phyloP scores from a whole-genome alignment of 2,329 filamentous ascomycete species.

The Talaromyces verruculosus region DNA sequence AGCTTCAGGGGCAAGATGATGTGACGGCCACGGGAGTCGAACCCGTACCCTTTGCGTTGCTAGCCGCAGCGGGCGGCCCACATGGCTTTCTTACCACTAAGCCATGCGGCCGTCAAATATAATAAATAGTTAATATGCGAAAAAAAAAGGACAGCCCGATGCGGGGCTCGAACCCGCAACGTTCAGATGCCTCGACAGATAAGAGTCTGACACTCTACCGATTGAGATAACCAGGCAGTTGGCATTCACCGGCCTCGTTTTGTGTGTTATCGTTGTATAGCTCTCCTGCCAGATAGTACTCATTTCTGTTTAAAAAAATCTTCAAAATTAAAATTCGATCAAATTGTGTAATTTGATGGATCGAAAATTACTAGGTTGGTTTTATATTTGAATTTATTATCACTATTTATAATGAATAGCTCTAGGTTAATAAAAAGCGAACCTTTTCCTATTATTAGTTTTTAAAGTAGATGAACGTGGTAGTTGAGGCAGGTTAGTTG shows the following conservation, averaged over 20 bases:
- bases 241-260: background rate
- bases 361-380: background rate
- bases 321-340: background rate
- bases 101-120: too few relatives aligned
- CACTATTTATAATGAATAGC: background rate
- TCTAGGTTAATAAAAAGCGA: background rate
- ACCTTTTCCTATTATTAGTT: background rate
- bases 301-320: background rate
- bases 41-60: too few relatives aligned
- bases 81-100: too few relatives aligned
- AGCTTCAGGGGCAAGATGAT: too few relatives aligned
- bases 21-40: too few relatives aligned
- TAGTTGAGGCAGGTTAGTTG: background rate
- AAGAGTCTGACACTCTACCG: slow-evolving; percentile 13
- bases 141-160: background rate
- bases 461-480: background rate
- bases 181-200: slow-evolving; percentile 9
- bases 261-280: background rate
- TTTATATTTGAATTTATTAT: background rate
- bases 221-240: slow-evolving; percentile 10
- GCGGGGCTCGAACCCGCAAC: slow-evolving; percentile 11
- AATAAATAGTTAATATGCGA: too few relatives aligned
- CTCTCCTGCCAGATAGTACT: too few relatives aligned
- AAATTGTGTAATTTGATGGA: background rate
- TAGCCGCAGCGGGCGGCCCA: too few relatives aligned